phyloP scores from a whole-genome alignment of 2,329 filamentous ascomycete species.

The Ophiostoma novo-ulmi region DNA sequence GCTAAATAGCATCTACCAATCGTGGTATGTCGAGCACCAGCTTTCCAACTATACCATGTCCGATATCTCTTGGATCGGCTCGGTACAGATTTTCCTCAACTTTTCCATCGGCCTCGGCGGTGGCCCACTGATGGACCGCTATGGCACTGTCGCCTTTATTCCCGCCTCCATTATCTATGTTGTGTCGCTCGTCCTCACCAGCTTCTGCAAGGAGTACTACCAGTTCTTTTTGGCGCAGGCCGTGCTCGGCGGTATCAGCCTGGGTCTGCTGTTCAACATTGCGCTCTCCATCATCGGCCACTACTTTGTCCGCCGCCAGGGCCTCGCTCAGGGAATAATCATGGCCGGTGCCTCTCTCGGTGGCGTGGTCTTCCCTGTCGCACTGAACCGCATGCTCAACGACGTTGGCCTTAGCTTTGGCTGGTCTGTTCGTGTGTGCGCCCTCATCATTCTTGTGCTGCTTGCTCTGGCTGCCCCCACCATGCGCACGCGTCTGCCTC shows the following conservation, averaged over 20 bases:
- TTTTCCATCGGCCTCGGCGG: conserved; percentile 30
- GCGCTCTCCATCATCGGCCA: conserved; percentile 34
- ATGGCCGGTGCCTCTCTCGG: conserved; percentile 44
- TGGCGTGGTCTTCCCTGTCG: conserved; percentile 45
- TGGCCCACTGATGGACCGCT: conserved; percentile 53
- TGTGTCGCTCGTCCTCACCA: conserved; percentile 60
- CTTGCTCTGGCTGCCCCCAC: conserved; percentile 40
- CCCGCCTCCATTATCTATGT: conserved; percentile 51
- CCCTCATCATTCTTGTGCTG: conserved; percentile 41
- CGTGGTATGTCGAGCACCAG: conserved; percentile 43
- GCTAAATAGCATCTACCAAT: conserved; percentile 39
- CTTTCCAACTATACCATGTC: conserved; percentile 41
- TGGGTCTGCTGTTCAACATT: conserved; percentile 36
- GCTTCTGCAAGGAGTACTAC: conserved; percentile 41
- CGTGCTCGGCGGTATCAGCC: conserved; percentile 36
- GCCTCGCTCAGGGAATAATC: conserved; percentile 31
- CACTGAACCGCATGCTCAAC: conserved; percentile 42
- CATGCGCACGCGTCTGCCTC: conserved; percentile 28
- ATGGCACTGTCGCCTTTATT: conserved; percentile 55
- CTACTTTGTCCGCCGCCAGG: conserved; percentile 30
- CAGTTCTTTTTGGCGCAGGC: conserved; percentile 40
- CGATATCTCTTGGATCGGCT: conserved; percentile 48
- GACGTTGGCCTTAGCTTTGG: conserved; percentile 39
- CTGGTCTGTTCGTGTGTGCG: conserved; percentile 37
- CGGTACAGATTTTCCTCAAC: conserved; percentile 43